Evolutionary conservation across 805 yeast species (phyloP).

Genomic region (Teunomyces tritomae): DNA sequence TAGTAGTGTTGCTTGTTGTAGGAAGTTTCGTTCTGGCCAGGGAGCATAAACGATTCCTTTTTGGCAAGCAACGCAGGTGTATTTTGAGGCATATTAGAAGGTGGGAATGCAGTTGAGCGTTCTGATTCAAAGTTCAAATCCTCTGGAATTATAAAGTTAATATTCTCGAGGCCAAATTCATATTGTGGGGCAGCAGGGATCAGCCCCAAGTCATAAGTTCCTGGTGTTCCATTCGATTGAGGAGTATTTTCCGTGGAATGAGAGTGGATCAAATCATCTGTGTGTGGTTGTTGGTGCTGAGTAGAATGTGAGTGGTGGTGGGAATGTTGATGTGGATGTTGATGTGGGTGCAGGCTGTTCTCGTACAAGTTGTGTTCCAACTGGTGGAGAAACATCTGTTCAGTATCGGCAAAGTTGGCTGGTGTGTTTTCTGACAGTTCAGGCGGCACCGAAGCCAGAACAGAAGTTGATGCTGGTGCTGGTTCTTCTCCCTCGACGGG

Average conservation of each 20-base stretch:
- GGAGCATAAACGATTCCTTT: slow-evolving; percentile 23
- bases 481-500: neutral
- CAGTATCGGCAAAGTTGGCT: slow-evolving; percentile 20
- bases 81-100: slow-evolving; percentile 17
- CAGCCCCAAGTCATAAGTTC: neutral
- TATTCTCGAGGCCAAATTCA: slow-evolving; percentile 24
- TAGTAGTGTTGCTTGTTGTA: slow-evolving; percentile 41
- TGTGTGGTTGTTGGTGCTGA: slow-evolving; percentile 5
- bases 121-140: slow-evolving; percentile 11
- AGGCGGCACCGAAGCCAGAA: neutral
- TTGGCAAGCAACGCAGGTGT: slow-evolving; percentile 25
- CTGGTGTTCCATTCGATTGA: slow-evolving; percentile 1
- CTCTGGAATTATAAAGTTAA: slow-evolving; percentile 36
- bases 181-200: slow-evolving; percentile 8
- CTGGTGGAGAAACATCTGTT: slow-evolving; percentile 27
- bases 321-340: neutral
- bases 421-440: slow-evolving; percentile 6
- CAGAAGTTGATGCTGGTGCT: neutral
- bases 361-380: slow-evolving; percentile 29
- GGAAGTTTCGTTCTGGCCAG: slow-evolving; percentile 41
- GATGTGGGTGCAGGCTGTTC: slow-evolving; percentile 1
- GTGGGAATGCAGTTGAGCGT: slow-evolving; percentile 27
- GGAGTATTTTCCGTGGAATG: slow-evolving; percentile 9
- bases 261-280: slow-evolving; percentile 8
- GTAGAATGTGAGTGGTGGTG: slow-evolving; percentile 6